A percentile compares a stretch with the other conserved stretches of the same genome.
Evolutionary conservation across 2,329 filamentous ascomycete genomes (phyloP).

Genomic region (Xylaria sp.): DNA sequence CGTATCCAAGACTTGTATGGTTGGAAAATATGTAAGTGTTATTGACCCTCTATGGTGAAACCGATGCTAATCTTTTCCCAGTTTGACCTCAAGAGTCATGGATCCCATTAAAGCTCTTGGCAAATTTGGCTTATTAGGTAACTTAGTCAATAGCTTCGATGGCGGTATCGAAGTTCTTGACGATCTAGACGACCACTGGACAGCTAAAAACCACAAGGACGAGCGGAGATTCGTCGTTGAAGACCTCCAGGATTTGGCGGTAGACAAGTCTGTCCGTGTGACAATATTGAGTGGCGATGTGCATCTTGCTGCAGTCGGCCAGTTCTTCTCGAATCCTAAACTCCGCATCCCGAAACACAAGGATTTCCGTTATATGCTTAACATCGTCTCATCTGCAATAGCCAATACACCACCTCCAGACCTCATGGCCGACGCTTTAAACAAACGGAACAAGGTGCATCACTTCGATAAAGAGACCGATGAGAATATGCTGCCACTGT

Average conservation of each 20-base stretch:
- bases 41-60: neutral
- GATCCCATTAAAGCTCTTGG: constrained; percentile 90
- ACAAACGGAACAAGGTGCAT: constrained; percentile 87
- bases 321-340: constrained; percentile 94
- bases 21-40: constrained; percentile 72
- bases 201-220: constrained; percentile 90
- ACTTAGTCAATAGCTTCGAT: constrained; percentile 87
- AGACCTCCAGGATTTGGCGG: constrained; percentile 91
- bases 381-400: constrained; percentile 92
- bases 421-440: constrained; percentile 88
- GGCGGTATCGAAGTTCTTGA: constrained; percentile 91
- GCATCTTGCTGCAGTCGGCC: constrained; percentile 89
- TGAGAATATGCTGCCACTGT: constrained; percentile 95
- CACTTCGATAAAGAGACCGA: constrained; percentile 82
- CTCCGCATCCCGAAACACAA: constrained; percentile 82
- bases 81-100: constrained; percentile 84
- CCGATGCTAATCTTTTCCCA: constrained; percentile 53
- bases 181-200: constrained; percentile 97
- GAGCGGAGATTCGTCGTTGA: constrained; percentile 89
- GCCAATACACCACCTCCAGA: constrained; percentile 91
- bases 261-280: constrained; percentile 89
- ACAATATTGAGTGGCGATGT: constrained; percentile 96
- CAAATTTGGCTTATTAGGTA: constrained; percentile 80
- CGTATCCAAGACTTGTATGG: constrained; percentile 81
- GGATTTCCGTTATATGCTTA: constrained; percentile 97